phyloP scores from a whole-genome alignment of 345 rosid genomes.

The Arabidopsis thaliana region DNA sequence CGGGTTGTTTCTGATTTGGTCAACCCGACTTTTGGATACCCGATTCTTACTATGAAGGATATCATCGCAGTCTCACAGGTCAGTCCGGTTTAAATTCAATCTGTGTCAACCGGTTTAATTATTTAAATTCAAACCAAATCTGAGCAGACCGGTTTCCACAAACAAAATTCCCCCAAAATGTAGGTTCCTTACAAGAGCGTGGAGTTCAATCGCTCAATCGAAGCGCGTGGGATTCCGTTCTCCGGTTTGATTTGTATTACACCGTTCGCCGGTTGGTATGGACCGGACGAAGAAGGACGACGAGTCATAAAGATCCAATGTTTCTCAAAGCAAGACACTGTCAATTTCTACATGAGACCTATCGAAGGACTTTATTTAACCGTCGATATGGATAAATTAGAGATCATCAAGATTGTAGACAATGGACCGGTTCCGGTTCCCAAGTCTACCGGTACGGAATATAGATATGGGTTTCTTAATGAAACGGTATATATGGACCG shows the following conservation, averaged over 20 bases:
- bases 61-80: constrained; percentile 26
- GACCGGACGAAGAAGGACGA: constrained; percentile 51
- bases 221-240: constrained; percentile 41
- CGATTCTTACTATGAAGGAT: constrained; percentile 45
- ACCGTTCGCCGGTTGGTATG: constrained; percentile 53
- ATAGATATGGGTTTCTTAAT: constrained; percentile 35
- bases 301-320: constrained; percentile 50
- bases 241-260: constrained; percentile 46
- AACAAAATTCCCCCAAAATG: not conserved
- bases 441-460: constrained; percentile 42
- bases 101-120: not conserved
- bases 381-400: constrained; percentile 45
- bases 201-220: constrained; percentile 44
- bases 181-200: constrained; percentile 39
- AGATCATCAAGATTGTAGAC: constrained; percentile 43
- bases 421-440: constrained; percentile 50
- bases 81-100: not conserved
- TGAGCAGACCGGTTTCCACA: too few relatives aligned
- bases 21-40: constrained; percentile 49
- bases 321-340: constrained; percentile 36
- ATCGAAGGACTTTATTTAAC: constrained; percentile 51
- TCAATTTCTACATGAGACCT: constrained; percentile 56
- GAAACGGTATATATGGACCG: constrained; percentile 26
- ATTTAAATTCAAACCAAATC: too few relatives aligned
- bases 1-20: constrained; percentile 26